Evolutionary conservation across 306 rosid species (phyloP).

Genomic region (Cajanus cajan): DNA sequence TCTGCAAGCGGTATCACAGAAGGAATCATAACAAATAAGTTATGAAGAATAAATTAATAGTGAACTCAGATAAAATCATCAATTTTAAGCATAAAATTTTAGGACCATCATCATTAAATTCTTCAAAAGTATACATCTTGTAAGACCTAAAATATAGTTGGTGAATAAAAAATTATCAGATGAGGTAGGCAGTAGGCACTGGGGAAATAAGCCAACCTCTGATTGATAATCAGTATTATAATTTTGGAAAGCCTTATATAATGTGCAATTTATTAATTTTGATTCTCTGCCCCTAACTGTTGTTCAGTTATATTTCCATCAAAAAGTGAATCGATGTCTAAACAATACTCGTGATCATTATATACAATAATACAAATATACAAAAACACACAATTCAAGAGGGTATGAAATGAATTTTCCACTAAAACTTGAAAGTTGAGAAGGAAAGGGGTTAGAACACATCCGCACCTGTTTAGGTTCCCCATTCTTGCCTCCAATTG

Average conservation of each 20-base stretch:
- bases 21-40: conserved; percentile 12
- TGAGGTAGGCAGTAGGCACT: background rate
- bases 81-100: conserved; percentile 4
- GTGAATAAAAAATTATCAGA: background rate
- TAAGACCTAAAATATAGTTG: background rate
- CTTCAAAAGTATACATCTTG: background rate
- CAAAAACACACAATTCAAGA: conserved; percentile 10
- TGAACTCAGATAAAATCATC: background rate
- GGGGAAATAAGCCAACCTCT: background rate
- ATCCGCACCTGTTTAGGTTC: conserved; percentile 72
- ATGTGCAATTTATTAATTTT: background rate
- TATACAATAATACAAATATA: no score
- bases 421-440: background rate
- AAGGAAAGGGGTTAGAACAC: conserved; percentile 7
- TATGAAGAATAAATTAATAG: background rate
- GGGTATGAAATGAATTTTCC: background rate
- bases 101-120: background rate
- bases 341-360: background rate
- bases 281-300: background rate
- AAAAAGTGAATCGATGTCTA: background rate
- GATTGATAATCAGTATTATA: background rate
- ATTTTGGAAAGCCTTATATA: background rate
- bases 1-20: conserved; percentile 46
- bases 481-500: conserved; percentile 92
- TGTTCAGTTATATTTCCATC: background rate